A percentile compares a stretch with the other conserved stretches of the same genome.
phyloP scores from a whole-genome alignment of 768 basidiomycete species.

The Amanita jacksonii region DNA sequence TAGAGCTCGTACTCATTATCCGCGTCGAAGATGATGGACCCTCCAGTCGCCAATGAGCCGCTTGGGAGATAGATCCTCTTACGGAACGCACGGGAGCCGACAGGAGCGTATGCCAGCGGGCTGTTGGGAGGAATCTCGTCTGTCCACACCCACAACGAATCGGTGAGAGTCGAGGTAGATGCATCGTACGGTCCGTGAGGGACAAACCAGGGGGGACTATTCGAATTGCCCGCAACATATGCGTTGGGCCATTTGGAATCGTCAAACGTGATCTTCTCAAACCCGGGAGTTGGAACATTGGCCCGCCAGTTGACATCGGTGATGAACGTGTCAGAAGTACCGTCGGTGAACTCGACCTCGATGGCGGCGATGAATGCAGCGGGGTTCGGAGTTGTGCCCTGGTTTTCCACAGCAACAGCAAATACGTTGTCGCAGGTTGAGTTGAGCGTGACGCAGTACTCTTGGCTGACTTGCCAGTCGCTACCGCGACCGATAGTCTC shows the following conservation, averaged over 20 bases:
- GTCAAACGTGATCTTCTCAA: conserved; percentile 21
- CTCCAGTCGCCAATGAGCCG: too few species aligned
- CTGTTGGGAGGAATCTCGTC: too few species aligned
- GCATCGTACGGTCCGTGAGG: conserved; percentile 11
- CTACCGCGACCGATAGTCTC: conserved; percentile 15
- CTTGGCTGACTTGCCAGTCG: conserved; percentile 14
- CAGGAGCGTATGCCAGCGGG: too few species aligned
- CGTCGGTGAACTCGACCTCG: conserved; percentile 22
- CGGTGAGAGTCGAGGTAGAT: conserved; percentile 16
- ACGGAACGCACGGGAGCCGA: too few species aligned
- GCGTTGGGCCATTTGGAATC: conserved; percentile 22
- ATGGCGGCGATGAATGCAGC: conserved; percentile 23
- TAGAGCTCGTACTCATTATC: too few species aligned
- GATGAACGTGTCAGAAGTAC: conserved; percentile 19
- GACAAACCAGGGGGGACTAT: conserved; percentile 1
- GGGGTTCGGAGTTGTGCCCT: conserved; percentile 13
- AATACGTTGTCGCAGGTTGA: conserved; percentile 23
- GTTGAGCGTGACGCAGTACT: conserved; percentile 20
- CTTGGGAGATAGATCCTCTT: too few species aligned
- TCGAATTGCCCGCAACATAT: conserved; percentile 15
- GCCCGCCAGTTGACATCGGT: conserved; percentile 23
- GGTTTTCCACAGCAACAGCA: conserved; percentile 19
- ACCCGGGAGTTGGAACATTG: conserved; percentile 16
- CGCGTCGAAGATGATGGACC: too few species aligned
- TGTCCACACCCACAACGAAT: conserved; percentile 24